These are phyloP conservation scores for Acrocalymma vagum DNA, from an alignment of 2,329 filamentous ascomycete genomes.

Conservation along the genomic window DNA sequence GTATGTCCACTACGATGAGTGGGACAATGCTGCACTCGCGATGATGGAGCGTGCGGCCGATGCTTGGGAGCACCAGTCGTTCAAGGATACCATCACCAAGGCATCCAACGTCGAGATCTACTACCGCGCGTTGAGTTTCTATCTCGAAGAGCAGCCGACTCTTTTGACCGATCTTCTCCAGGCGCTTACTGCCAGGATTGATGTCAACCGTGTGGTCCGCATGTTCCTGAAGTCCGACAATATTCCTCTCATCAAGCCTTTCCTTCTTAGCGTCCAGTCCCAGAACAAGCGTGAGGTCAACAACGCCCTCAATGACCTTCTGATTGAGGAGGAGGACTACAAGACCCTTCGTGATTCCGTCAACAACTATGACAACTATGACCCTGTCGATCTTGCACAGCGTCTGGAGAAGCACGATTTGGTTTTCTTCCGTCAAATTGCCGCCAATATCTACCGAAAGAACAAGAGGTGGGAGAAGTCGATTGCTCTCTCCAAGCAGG, in stretches of 20 bases:
- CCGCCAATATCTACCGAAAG: conserved; percentile 98
- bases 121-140: conserved; percentile 96
- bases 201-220: conserved; percentile 98
- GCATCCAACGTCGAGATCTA: conserved; percentile 99
- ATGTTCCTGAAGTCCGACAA: conserved; percentile 99
- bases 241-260: conserved; percentile 97
- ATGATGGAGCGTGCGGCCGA: conserved; percentile 98
- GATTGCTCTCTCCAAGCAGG: conserved; percentile 96
- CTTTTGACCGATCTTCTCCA: conserved; percentile 95
- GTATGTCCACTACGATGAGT: conserved; percentile 98
- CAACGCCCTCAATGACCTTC: conserved; percentile 94
- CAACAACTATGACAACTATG: conserved; percentile 99
- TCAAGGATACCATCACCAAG: conserved; percentile 99
- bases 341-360: conserved; percentile 98
- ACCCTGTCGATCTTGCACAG: conserved; percentile 89
- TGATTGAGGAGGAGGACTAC: conserved; percentile 99
- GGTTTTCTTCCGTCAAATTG: conserved; percentile 99
- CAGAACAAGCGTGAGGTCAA: conserved; percentile 99
- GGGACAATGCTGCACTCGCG: conserved; percentile 93
- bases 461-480: conserved; percentile 99
- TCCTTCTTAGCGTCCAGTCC: conserved; percentile 92
- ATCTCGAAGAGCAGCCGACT: conserved; percentile 95
- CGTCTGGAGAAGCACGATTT: conserved; percentile 97
- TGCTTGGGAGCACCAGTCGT: conserved; percentile 99
- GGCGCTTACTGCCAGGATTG: conserved; percentile 88